Conservation (phyloP, 345 rosid species). For the Reutealis trisperma region DNA sequence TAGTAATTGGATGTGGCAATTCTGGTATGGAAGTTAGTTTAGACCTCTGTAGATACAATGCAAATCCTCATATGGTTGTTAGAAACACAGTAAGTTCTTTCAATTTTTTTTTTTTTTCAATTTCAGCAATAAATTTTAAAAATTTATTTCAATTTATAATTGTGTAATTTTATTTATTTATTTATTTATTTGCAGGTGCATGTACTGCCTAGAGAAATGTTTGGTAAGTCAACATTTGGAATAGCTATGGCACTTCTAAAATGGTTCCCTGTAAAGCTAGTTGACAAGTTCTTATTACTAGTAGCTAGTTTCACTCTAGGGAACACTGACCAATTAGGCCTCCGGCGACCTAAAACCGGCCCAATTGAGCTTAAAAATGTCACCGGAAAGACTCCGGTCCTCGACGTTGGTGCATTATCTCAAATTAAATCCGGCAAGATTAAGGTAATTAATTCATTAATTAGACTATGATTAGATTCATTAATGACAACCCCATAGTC, state of each 20-base stretch:
- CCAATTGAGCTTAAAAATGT: constrained; percentile 84
- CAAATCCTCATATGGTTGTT: constrained; percentile 56
- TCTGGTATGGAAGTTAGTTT: constrained; percentile 74
- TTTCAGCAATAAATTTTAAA: no score
- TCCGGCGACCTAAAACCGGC: constrained; percentile 83
- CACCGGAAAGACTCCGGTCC: constrained; percentile 91
- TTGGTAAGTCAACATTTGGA: constrained; percentile 82
- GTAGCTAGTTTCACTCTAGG: constrained; percentile 55
- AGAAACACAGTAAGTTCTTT: constrained; percentile 51
- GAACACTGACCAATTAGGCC: constrained; percentile 69
- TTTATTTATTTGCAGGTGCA: constrained; percentile 54
- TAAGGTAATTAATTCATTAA: constrained; percentile 43
- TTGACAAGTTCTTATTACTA: constrained; percentile 60
- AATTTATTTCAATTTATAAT: no score
- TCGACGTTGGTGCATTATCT: constrained; percentile 80
- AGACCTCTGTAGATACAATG: constrained; percentile 60
- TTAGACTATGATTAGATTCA: no score
- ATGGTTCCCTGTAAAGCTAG: constrained; percentile 72
- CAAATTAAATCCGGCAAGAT: constrained; percentile 69
- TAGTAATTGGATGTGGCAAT: constrained; percentile 85
- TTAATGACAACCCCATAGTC: no score
- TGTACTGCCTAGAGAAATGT: constrained; percentile 84
- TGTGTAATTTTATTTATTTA: neutral
- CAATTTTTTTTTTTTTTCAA: neutral
- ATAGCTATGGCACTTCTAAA: constrained; percentile 75